Conservation (phyloP, 2,329 filamentous ascomycete genomes). For the Penicillium sumatraense region DNA sequence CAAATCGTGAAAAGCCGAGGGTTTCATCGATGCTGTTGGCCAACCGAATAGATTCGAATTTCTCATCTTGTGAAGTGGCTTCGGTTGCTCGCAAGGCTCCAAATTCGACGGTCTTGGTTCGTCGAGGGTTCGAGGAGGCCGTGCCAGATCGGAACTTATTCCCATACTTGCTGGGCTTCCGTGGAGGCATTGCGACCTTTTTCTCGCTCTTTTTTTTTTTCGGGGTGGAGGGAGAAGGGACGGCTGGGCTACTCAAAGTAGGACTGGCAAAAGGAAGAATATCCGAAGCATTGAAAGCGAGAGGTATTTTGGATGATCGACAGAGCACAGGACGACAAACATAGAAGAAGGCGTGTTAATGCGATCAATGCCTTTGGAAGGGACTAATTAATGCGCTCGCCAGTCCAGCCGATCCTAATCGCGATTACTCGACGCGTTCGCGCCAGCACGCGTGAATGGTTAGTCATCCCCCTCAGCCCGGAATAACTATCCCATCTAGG, state of each 20-base stretch:
- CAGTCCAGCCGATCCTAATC: conserved; percentile 23
- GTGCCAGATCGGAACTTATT: conserved; percentile 53
- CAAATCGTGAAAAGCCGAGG: conserved; percentile 92
- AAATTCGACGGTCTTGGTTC: conserved; percentile 78
- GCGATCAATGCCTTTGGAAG: conserved; percentile 16
- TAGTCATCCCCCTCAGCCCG: conserved; percentile 23
- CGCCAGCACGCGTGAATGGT: conserved; percentile 29
- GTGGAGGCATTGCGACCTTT: conserved; percentile 50
- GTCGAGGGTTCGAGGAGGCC: conserved; percentile 54
- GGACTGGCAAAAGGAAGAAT: conserved; percentile 18
- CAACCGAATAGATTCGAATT: conserved; percentile 80
- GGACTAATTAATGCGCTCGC: conserved; percentile 21
- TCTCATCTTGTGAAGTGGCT: conserved; percentile 89
- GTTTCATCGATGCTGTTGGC: conserved; percentile 90
- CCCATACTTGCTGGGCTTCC: conserved; percentile 69
- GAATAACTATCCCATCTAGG: conserved; percentile 27
- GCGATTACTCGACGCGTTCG: conserved; percentile 34
- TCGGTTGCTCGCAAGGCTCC: conserved; percentile 75
- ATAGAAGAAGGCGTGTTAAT: conserved; percentile 5
- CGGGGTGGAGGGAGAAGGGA: conserved; percentile 15
- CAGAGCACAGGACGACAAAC: background rate
- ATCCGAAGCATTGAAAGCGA: conserved; percentile 31
- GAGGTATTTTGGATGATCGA: background rate
- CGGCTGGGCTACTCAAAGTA: conserved; percentile 29
- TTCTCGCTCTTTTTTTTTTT: conserved; percentile 25